Evolutionary conservation across 2,329 filamentous ascomycete genomes (phyloP), one percentile per base, ranked within the genome.

Genomic region (Aspergillus fischeri): DNA sequence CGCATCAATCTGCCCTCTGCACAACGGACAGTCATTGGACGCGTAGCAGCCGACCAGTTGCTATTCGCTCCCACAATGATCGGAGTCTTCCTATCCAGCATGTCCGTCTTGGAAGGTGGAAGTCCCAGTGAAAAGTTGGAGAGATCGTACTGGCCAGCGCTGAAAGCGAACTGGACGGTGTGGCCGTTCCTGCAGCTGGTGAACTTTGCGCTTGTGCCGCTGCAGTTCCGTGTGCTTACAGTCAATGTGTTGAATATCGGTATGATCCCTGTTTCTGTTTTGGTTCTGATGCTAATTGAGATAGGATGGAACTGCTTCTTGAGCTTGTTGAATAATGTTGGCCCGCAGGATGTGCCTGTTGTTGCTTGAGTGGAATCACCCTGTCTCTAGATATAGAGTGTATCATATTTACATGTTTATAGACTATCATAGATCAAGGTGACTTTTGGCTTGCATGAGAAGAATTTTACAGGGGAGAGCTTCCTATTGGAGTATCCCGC

Each of bases 291-390:
- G 25, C 56, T 58, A 29, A 56, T 25, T 14, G 5, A 5, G 20
- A 20, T 29, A 61, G 60, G 60, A 2, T 63, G 60, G 59, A 63
- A 61, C 55, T 63, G 60, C 48, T 63, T 63, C 35, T 44, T 63
- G 56, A 61, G 60, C 32, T 54, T 61, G 11, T 32, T 61, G 20
- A 62, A 59, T 51, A 62, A 50, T 49, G 59, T 53, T 9, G 21
- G 42, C 21, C 20, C 42, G 42, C 9, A 24, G 9, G 42, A 45
- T 20, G 42, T 45, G n/a, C n/a, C 42, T 45, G 20, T 17, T 11
- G 42, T 45, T 45, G 42, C 42, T 45, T 45, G 10, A 45, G 42
- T 1, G 32, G 14, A 32, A 38, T 17, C 14, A 6, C 3, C 2
- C 14, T 17, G 32, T 38, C 1, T n/a, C 32, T 38, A 38, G 32